phyloP scores from a whole-genome alignment of 2,329 filamentous ascomycete genomes.

The Blumeria hordei region DNA sequence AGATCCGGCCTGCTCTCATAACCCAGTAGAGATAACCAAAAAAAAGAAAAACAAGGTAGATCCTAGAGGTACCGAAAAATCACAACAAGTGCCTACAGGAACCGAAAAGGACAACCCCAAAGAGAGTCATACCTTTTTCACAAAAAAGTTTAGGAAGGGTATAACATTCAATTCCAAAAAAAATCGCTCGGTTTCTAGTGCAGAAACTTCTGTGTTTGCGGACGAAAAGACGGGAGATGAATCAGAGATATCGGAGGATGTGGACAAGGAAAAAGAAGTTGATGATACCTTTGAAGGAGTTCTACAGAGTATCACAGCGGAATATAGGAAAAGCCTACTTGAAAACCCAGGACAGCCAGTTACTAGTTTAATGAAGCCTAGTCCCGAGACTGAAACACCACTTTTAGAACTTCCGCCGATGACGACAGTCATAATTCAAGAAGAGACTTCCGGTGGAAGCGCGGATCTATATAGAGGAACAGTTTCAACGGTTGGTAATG shows the following conservation, averaged over 20 bases:
- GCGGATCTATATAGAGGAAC: constrained; percentile 83
- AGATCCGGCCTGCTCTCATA: constrained; percentile 46
- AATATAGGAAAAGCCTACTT: constrained; percentile 43
- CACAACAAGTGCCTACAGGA: constrained; percentile 26
- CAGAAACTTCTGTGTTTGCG: constrained; percentile 46
- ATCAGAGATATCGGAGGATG: constrained; percentile 32
- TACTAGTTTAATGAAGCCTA: constrained; percentile 42
- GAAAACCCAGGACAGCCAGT: constrained; percentile 29
- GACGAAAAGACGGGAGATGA: constrained; percentile 49
- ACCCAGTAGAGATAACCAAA: constrained; percentile 22
- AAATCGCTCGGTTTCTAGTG: constrained; percentile 40
- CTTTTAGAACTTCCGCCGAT: constrained; percentile 46
- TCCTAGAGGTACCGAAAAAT: constrained; percentile 18
- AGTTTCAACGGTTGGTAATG: constrained; percentile 49
- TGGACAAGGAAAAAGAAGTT: constrained; percentile 39
- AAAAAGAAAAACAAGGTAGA: constrained; percentile 23
- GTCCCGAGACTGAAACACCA: constrained; percentile 48
- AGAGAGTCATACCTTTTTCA: constrained; percentile 39
- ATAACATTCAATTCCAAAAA: constrained; percentile 68
- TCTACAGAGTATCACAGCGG: constrained; percentile 46
- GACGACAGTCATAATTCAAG: constrained; percentile 44
- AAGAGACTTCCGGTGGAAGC: constrained; percentile 41
- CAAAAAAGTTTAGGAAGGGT: constrained; percentile 53
- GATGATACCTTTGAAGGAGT: constrained; percentile 53
- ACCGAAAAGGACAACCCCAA: constrained; percentile 36